These are phyloP conservation scores for Vigna radiata DNA, from an alignment of 306 rosid species.

Conservation along the genomic window DNA sequence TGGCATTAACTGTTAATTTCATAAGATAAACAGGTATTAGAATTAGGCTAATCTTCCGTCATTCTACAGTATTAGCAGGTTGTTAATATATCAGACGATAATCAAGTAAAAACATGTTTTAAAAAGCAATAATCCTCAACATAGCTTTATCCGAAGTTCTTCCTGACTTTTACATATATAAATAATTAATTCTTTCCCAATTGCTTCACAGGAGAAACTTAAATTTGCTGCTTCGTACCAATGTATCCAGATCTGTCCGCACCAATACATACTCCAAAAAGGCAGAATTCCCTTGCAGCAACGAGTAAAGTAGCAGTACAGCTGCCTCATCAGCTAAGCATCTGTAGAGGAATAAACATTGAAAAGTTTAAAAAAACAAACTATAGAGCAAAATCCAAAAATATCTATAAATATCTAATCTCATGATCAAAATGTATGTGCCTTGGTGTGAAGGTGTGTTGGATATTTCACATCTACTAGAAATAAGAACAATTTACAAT, in stretches of 20 bases:
- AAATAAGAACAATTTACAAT: too few relatives aligned
- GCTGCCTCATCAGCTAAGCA: slow-evolving; percentile 94
- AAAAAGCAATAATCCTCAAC: slow-evolving; percentile 24
- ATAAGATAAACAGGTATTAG: slow-evolving; percentile 42
- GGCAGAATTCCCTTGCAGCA: slow-evolving; percentile 91
- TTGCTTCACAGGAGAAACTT: slow-evolving; percentile 35
- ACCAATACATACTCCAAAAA: slow-evolving; percentile 97
- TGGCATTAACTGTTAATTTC: slow-evolving; percentile 88
- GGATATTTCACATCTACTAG: too few relatives aligned
- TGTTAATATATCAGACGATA: slow-evolving; percentile 39
- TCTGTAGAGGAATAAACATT: slow-evolving; percentile 57
- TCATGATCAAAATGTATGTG: too few relatives aligned
- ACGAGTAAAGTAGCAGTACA: slow-evolving; percentile 90
- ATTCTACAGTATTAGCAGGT: slow-evolving; percentile 21
- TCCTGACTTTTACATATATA: slow-evolving; percentile 21
- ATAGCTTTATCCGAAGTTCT: slow-evolving; percentile 26
- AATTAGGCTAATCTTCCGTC: slow-evolving; percentile 28
- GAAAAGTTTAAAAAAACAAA: slow-evolving; percentile 10
- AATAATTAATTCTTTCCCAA: slow-evolving; percentile 34
- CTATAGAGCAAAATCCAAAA: slow-evolving; percentile 22
- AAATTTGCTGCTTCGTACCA: slow-evolving; percentile 69
- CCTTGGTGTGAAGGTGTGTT: too few relatives aligned
- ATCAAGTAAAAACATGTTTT: slow-evolving; percentile 21
- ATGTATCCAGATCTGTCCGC: slow-evolving; percentile 96
- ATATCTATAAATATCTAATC: neutral